These are phyloP conservation scores for Candida albicans DNA, from an alignment of 1,139 yeast species.

Conservation along the genomic window DNA sequence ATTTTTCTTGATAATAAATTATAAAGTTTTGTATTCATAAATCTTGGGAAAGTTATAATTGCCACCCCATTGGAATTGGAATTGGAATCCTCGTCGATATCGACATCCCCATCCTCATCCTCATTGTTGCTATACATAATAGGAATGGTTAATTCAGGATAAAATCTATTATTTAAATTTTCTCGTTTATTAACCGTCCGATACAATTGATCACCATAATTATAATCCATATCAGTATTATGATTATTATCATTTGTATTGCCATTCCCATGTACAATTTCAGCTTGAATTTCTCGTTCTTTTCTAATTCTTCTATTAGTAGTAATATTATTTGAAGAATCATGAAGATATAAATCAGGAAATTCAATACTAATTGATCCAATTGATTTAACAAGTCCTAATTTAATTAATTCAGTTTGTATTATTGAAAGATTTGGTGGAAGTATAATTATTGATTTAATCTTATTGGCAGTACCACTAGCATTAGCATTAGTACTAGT, in stretches of 20 bases:
- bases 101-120: too few species aligned
- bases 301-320: too few species aligned
- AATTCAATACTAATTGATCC: slow-evolving; percentile 29
- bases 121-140: too few species aligned
- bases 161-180: slow-evolving; percentile 21
- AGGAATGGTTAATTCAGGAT: slow-evolving; percentile 26
- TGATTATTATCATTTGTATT: too few species aligned
- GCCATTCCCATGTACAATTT: too few species aligned
- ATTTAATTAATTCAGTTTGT: slow-evolving; percentile 21
- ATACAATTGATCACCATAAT: slow-evolving; percentile 59
- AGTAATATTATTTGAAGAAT: too few species aligned
- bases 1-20: slow-evolving; percentile 30
- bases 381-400: slow-evolving; percentile 17
- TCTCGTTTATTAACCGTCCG: slow-evolving; percentile 25
- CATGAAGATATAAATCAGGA: slow-evolving; percentile 14
- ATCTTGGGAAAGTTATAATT: slow-evolving; percentile 34
- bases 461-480: too few species aligned
- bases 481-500: too few species aligned
- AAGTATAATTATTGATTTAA: slow-evolving; percentile 23
- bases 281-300: too few species aligned
- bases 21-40: slow-evolving; percentile 29
- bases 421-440: slow-evolving; percentile 31
- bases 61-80: slow-evolving; percentile 8
- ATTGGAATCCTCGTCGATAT: too few species aligned
- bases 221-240: too few species aligned